Conservation (phyloP, 768 basidiomycete genomes). For the Cystoderma amianthinum region DNA sequence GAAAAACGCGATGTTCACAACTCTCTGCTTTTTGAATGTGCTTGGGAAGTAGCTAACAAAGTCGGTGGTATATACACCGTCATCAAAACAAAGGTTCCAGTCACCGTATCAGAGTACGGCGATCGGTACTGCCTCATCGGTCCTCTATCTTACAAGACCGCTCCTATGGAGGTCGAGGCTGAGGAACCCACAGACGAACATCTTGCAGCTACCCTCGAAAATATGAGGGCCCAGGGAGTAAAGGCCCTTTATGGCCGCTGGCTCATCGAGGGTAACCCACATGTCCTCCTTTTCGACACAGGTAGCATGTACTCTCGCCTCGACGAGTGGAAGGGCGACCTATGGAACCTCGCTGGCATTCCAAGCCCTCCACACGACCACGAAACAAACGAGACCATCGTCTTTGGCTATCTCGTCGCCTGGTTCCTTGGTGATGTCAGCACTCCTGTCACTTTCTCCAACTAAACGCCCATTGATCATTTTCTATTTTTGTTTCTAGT, state of each 20-base stretch:
- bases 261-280: slow-evolving; percentile 96
- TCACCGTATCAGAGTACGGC: slow-evolving; percentile 94
- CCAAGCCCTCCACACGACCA: slow-evolving; percentile 94
- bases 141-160: slow-evolving; percentile 96
- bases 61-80: slow-evolving; percentile 99
- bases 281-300: slow-evolving; percentile 94
- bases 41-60: slow-evolving; percentile 99
- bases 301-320: slow-evolving; percentile 79
- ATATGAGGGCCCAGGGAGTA: slow-evolving; percentile 85
- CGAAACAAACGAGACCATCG: slow-evolving; percentile 97
- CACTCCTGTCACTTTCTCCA: slow-evolving; percentile 8
- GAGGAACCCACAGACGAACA: slow-evolving; percentile 83
- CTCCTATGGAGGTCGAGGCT: slow-evolving; percentile 97
- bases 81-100: slow-evolving; percentile 98
- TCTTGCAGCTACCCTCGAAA: slow-evolving; percentile 66
- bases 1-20: slow-evolving; percentile 68
- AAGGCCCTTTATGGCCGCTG: slow-evolving; percentile 95
- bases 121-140: slow-evolving; percentile 95
- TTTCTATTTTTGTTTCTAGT: slow-evolving; percentile 33
- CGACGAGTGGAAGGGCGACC: slow-evolving; percentile 98
- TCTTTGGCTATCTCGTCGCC: slow-evolving; percentile 96
- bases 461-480: slow-evolving; percentile 2
- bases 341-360: slow-evolving; percentile 98
- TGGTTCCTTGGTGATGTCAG: slow-evolving; percentile 99
- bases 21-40: slow-evolving; percentile 87